Evolutionary conservation across 345 rosid genomes (phyloP).

Genomic region (Lepidium didymum): DNA sequence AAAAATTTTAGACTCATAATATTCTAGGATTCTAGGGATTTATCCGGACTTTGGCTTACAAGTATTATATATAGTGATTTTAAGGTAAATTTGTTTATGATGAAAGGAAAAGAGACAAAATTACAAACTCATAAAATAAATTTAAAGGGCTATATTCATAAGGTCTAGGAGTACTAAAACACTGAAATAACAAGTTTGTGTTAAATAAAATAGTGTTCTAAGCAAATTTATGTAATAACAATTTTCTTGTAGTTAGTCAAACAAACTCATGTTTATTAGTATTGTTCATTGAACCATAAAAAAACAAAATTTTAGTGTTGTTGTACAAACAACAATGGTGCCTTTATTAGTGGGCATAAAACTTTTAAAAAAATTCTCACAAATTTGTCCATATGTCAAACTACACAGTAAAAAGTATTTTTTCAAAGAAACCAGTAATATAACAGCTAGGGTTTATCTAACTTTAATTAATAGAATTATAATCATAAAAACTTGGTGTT

Average conservation of each 20-base stretch:
- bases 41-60: too few relatives aligned
- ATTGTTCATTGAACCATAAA: neutral
- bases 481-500: neutral
- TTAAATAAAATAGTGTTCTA: neutral
- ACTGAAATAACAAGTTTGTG: neutral
- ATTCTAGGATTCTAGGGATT: too few relatives aligned
- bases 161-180: neutral
- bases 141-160: neutral
- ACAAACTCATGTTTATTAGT: neutral
- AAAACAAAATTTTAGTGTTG: too few relatives aligned
- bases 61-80: too few relatives aligned
- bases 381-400: conserved; percentile 1
- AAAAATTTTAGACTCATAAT: too few relatives aligned
- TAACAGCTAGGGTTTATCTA: conserved; percentile 8
- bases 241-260: neutral
- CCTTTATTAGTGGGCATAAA: conserved; percentile 3
- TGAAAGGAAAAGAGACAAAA: too few relatives aligned
- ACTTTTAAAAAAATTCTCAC: neutral
- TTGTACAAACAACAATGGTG: neutral
- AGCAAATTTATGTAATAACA: neutral
- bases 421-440: neutral
- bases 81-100: too few relatives aligned
- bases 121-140: neutral
- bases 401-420: neutral
- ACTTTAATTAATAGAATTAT: neutral